Base-by-base conservation (phyloP, 768 basidiomycete species). In the Rhizopogon salebrosus region DNA sequence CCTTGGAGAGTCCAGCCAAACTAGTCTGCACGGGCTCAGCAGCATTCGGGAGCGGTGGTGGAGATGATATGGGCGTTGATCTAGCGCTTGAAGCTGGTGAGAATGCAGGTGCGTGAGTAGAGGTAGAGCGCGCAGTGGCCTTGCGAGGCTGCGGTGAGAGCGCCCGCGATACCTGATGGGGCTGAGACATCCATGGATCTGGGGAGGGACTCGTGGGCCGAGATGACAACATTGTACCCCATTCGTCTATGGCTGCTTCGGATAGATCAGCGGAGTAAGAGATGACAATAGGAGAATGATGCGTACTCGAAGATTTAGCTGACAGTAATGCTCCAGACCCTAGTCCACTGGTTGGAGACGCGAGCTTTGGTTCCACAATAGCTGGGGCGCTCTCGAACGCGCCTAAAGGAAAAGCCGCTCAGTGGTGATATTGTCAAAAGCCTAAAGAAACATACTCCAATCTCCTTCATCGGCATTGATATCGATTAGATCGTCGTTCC, bases 391-490 rank as follows among this genome's bases (percentile, higher is more conserved):
- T 80, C 66, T 92, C 89, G 58, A 92, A 92, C n/a, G 84, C 87
- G 63, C 83, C 90, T 87, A 9, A 42, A n/a, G 1, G 27, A 16
- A 6, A 5, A 3, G 38, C 20, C 51, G 39, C 1, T 36, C 2
- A 2, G 11, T 6, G 9, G 14, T 34, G 45, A 46, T 9, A 23
- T 23, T 20, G 20, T 22, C 8, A 23, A 41, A 51, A 31, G 41
- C 41, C 36, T n/a, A 34, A 18, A 53, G 11, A 3, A 34, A 76
- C 86, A 64, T 65, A 90, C 95, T 89, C 95, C 95, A 99, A 64
- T 98, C 95, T 61, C 86, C 95, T 23, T 85, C 80, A 60, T 98
- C 95, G 0, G 90, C 93, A 62, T 93, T 86, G 4, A 98, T 85
- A 63, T 99, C 94, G 66, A 98, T 95, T 52, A 98, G 67, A 67